phyloP scores from a whole-genome alignment of 805 yeast genomes.

The Ogataea trehaloabstinens region DNA sequence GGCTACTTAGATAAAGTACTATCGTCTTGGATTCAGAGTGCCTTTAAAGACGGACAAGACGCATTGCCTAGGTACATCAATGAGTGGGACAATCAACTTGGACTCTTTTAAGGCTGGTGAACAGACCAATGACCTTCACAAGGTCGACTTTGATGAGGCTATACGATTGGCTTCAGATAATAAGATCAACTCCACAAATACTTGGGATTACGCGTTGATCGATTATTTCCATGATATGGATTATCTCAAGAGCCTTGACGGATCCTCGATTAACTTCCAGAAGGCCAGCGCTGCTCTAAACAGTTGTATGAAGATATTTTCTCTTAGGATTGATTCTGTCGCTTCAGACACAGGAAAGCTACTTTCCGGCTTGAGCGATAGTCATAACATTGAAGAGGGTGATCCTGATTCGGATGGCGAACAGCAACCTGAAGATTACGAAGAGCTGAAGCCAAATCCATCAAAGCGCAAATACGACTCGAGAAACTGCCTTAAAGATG shows the following conservation, averaged over 20 bases:
- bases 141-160: constrained; percentile 23
- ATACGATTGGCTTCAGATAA: constrained; percentile 30
- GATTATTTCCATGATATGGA: constrained; percentile 53
- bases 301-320: constrained; percentile 51
- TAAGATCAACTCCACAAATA: constrained; percentile 46
- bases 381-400: constrained; percentile 20
- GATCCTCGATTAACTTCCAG: constrained; percentile 45
- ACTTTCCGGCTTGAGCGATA: constrained; percentile 64
- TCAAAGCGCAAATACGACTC: neutral
- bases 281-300: constrained; percentile 48
- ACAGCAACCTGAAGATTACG: constrained; percentile 22
- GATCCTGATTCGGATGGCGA: constrained; percentile 29
- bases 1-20: too few relatives aligned
- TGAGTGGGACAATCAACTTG: too few relatives aligned
- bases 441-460: neutral
- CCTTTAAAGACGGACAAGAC: too few relatives aligned
- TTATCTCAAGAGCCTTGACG: constrained; percentile 39
- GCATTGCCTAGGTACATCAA: too few relatives aligned
- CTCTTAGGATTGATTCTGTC: constrained; percentile 46
- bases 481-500: constrained; percentile 4
- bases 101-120: too few relatives aligned
- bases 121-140: constrained; percentile 11
- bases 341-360: constrained; percentile 34
- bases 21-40: too few relatives aligned
- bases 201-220: constrained; percentile 51